These are phyloP conservation scores for Ramichloridium luteum DNA, from an alignment of 2,329 filamentous ascomycete species.

Conservation along the genomic window DNA sequence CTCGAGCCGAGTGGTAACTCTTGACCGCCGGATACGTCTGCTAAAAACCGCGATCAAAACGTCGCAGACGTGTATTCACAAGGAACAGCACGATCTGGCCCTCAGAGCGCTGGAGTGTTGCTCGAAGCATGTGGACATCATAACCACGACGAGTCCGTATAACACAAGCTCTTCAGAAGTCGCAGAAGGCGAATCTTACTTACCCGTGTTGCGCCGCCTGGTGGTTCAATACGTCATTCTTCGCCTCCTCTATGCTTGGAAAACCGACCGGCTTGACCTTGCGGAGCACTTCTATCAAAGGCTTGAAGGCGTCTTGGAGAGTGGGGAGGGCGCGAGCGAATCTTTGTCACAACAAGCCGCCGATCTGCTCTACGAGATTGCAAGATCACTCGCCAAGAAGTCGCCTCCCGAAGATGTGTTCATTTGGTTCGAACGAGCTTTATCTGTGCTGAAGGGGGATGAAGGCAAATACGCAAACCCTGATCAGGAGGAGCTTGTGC, in stretches of 20 bases:
- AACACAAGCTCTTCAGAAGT: no score
- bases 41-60: neutral
- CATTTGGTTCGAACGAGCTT: constrained; percentile 63
- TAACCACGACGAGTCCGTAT: no score
- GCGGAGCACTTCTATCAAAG: constrained; percentile 68
- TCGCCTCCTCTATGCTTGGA: constrained; percentile 61
- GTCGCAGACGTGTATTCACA: neutral
- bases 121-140: neutral
- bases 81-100: neutral
- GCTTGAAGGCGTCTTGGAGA: constrained; percentile 31
- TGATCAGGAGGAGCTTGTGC: constrained; percentile 50
- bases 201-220: no score
- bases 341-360: constrained; percentile 36
- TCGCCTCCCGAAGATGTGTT: constrained; percentile 44
- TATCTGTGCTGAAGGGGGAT: constrained; percentile 45
- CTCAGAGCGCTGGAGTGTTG: neutral
- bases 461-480: constrained; percentile 44
- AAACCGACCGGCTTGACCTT: constrained; percentile 58
- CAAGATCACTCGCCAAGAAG: constrained; percentile 44
- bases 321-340: neutral
- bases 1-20: no score
- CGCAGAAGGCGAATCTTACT: no score
- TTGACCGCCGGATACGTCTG: neutral
- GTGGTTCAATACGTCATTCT: constrained; percentile 53
- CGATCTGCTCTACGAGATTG: constrained; percentile 61